Base-by-base conservation (phyloP, 805 yeast genomes). In the Candida easanensis region DNA sequence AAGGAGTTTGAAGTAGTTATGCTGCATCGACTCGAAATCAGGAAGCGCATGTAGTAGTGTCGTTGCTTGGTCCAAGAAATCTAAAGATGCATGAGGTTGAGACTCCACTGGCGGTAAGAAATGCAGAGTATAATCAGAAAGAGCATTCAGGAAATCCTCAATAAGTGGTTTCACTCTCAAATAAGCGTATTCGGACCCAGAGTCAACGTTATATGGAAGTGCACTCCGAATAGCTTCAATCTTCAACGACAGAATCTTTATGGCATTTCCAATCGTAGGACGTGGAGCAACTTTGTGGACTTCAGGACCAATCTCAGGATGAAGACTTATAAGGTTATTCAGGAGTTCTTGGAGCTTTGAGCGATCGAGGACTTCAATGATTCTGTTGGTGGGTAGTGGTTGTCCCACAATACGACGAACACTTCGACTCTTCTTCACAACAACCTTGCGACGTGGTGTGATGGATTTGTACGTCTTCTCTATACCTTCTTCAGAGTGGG, bases 141-240 rank as follows among this genome's bases (percentile, higher is more conserved):
- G 66, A 21, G 87, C 79, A 50, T 73, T 71, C 48, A 85, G 73
- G 53, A 88, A 86, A 52, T 84, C 93, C 44, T 76, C 76, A 48
- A 85, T 73, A 42, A 69, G 64, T 7, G 84, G 76, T 56, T 84
- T 80, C 26, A 88, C 85, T 45, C 96, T 71, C 43, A 84, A 64
- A 59, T 79, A 88, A 5, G 90, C 80, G 57, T 88, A 88, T 62
- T 87, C 95, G 37, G 84, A 79, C 23, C 75, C 70, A 10, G 75
- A 69, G 52, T 84, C 88, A 48, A 86, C 88, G 52, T 82, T 82
- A 61, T 84, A 87, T 1, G 96, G 96, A 51, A 88, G 63, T 45
- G 74, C 70, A 8, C 61, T 60, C 16, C 65, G 54, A 20, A 86
- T 75, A 13, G 42, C 48, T 7, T 57, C 58, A 17, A 69, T 59